Base-by-base conservation (phyloP, 164 flowering plant species). In the Magnolia changhungtana region DNA sequence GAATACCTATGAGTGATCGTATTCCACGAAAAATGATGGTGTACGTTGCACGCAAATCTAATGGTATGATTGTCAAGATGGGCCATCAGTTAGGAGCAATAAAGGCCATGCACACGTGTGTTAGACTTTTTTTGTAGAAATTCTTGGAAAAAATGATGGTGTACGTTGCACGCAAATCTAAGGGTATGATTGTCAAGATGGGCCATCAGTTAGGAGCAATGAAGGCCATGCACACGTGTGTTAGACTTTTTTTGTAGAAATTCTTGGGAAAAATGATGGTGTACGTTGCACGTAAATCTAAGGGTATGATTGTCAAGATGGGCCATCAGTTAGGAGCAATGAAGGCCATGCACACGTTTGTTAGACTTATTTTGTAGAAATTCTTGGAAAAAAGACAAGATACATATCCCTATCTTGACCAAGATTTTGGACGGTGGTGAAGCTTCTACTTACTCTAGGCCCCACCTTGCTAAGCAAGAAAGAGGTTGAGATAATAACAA, bases 151-250 rank as follows among this genome's bases (percentile, higher is more conserved):
- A 20, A 73, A 59, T 45, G 18, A 50, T 16, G 18, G 71, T 4
- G 63, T 20, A 45, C 20, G 10, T 49, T 23, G 16, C 61, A 55
- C 16, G 14, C 69, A 20, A 8, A 49, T 20, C 24, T 24, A 14
- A 1, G 67, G n/a, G 51, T 61, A 27, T 29, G 49, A 50, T 73
- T 73, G 67, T 65, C 65, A 1, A 29, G 21, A 50, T 55, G 61
- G 61, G 27, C 67, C 67, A 23, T 29, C 23, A 74, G 37, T 67
- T 66, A 67, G 18, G 71, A 29, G 50, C 64, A 51, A 27, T 23
- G 18, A 14, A 76, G 67, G 69, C 74, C 74, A 71, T 3, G 74
- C 78, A 76, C 78, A 71, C 78, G 74, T 76, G 78, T n/a, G 21
- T 10, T 58, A 8, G 63, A 64, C 69, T 51, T 68, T 29, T 0